Evolutionary conservation across 2,329 filamentous ascomycete genomes (phyloP).

Genomic region (Colletotrichum cereale): DNA sequence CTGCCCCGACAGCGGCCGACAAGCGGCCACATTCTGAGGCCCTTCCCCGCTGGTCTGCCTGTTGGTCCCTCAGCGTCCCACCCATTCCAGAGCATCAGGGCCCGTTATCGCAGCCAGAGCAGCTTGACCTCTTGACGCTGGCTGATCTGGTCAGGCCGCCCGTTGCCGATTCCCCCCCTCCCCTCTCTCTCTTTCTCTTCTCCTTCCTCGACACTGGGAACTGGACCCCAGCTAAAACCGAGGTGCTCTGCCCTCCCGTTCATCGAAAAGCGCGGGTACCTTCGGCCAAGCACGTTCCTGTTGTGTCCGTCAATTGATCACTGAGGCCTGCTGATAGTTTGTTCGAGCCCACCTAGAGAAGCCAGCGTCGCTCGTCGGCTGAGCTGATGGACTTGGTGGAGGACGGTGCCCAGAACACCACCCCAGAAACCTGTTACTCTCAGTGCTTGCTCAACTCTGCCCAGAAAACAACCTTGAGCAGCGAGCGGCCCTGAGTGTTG

Average conservation of each 20-base stretch:
- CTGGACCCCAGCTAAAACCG: neutral
- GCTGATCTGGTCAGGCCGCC: neutral
- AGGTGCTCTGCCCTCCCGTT: neutral
- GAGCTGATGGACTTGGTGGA: neutral
- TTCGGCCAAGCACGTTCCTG: constrained; percentile 7
- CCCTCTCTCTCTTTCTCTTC: too few relatives aligned
- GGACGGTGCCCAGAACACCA: neutral
- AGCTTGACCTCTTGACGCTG: neutral
- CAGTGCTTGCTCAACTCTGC: neutral
- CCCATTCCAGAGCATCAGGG: constrained; percentile 20
- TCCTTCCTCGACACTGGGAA: neutral
- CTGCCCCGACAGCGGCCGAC: constrained; percentile 25
- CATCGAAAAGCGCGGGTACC: constrained; percentile 2
- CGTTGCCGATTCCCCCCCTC: neutral
- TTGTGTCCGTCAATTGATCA: neutral
- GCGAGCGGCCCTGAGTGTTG: neutral
- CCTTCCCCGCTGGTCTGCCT: constrained; percentile 26
- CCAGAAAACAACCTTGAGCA: neutral
- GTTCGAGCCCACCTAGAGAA: neutral
- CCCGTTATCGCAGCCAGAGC: constrained; percentile 36
- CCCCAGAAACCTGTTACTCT: neutral
- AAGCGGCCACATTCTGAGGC: constrained; percentile 23
- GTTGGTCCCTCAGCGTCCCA: neutral
- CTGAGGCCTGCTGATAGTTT: neutral
- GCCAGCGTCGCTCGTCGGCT: neutral